Evolutionary conservation across 192 early-diverging fungal species (phyloP), one percentile per base, ranked within the genome.

Genomic region (Mortierella antarctica): DNA sequence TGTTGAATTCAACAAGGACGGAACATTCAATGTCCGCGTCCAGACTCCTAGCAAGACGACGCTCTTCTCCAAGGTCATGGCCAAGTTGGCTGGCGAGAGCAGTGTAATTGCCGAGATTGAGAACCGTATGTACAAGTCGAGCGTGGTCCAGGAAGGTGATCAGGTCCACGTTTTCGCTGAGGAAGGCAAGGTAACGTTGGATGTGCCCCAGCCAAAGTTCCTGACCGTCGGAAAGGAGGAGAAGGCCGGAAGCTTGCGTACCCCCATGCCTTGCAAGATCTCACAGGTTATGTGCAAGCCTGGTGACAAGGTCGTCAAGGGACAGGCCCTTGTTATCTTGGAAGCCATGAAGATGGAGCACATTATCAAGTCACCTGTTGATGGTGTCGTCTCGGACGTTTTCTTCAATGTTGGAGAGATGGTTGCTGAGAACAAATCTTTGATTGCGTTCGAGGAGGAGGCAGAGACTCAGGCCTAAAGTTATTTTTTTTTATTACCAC

Each of bases 331-430:
- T 42, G 83, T 97, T 4, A 88, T 99, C 42, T 85, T 99, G 42
- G 97, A 99, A 73, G 97, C 97, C 18, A 99, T 99, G 97, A 99
- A 99, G 89, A 99, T 99, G 97, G 97, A 99, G 88, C 96, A 98
- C 66, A 89, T 95, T 54, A 93, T 98, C 67, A 91, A 90, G 74
- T 92, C 95, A 2, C 96, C 96, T 6, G 61, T 83, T 42, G 83
- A 88, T 13, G 97, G 95, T 18, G 86, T 84, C 6, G 78, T 98
- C 61, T 85, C 89, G 44, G 87, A 91, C 51, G 88, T 98, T 20
- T 86, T 90, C 70, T 97, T 93, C 82, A 91, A 83, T 46, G 91
- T 95, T 6, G 96, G 96, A 41, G 96, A 97, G 45, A 80, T 97
- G 73, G 96, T 97, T 44, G 90, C 86, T 6, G 94, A 97, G 77